A percentile compares a stretch with the other conserved stretches of the same genome.
Evolutionary conservation across 441 rosid species (phyloP).

Genomic region (Corymbia calophylla): DNA sequence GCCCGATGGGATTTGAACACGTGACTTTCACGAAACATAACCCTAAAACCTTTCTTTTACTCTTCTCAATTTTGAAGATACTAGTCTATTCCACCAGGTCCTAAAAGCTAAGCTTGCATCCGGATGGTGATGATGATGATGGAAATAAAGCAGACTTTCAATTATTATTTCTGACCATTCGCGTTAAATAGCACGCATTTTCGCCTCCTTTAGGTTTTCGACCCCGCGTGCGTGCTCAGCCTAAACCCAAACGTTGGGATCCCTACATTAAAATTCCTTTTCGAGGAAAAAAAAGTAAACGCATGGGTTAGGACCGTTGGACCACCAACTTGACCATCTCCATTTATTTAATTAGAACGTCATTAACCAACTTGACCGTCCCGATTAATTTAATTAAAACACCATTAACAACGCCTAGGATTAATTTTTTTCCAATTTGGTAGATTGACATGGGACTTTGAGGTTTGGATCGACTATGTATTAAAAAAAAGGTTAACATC

Average conservation of each 20-base stretch:
- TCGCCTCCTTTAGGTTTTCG: background rate
- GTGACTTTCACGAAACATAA: accelerated
- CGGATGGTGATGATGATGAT: background rate
- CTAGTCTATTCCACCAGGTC: background rate
- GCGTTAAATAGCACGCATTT: background rate
- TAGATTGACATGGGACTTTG: background rate
- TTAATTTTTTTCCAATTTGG: background rate
- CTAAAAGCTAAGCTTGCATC: background rate
- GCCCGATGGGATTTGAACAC: background rate
- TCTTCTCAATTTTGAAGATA: background rate
- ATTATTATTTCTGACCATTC: background rate
- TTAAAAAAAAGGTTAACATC: no score
- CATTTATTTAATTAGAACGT: background rate
- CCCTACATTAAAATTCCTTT: background rate
- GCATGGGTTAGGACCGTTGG: background rate
- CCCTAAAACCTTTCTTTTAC: accelerated
- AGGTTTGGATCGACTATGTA: background rate
- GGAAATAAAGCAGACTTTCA: background rate
- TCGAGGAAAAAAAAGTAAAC: background rate
- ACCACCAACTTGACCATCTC: background rate
- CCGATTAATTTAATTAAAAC: background rate
- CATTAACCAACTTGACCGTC: background rate
- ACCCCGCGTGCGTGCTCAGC: background rate
- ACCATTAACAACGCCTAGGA: background rate
- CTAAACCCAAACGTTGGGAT: background rate